A percentile compares a stretch with the other conserved stretches of the same genome.
These are phyloP conservation scores for Verbena officinalis DNA, from an alignment of 257 asterid species.

Conservation along the genomic window DNA sequence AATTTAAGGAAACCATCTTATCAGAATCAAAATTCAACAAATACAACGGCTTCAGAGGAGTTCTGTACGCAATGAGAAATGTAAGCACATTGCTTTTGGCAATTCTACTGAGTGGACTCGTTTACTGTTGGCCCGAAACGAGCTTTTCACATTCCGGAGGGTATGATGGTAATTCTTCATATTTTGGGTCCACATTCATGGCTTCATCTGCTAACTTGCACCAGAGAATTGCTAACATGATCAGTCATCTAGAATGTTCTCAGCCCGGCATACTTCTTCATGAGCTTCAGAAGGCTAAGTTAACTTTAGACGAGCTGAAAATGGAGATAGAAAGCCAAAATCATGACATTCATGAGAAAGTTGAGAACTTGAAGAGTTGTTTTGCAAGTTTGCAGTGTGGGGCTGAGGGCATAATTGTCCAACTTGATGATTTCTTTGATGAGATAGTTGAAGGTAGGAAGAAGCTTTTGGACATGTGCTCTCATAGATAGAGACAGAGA, in stretches of 20 bases:
- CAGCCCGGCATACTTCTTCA: constrained; percentile 59
- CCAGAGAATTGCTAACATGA: constrained; percentile 47
- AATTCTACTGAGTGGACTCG: constrained; percentile 67
- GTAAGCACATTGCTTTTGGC: constrained; percentile 64
- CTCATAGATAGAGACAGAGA: constrained; percentile 47
- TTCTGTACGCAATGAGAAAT: constrained; percentile 68
- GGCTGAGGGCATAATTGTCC: constrained; percentile 65
- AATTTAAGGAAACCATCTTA: constrained; percentile 44
- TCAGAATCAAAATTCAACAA: constrained; percentile 63
- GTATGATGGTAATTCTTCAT: constrained; percentile 43
- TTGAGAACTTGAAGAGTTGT: constrained; percentile 57
- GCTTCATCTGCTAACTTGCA: constrained; percentile 62
- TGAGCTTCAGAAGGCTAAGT: constrained; percentile 55
- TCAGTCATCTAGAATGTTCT: constrained; percentile 30
- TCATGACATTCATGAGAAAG: constrained; percentile 42
- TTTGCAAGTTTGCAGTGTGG: constrained; percentile 68
- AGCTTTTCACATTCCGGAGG: constrained; percentile 43
- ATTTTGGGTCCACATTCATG: constrained; percentile 40
- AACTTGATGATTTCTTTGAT: constrained; percentile 87
- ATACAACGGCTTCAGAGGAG: constrained; percentile 75
- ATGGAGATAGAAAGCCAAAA: constrained; percentile 47
- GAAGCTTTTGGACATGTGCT: constrained; percentile 76
- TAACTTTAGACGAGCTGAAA: constrained; percentile 52
- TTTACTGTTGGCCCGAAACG: constrained; percentile 66
- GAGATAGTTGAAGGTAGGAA: constrained; percentile 88